Evolutionary conservation across 2,329 filamentous ascomycete species (phyloP), one percentile per base, ranked within the genome.

Genomic region (Cladosporium sp.): DNA sequence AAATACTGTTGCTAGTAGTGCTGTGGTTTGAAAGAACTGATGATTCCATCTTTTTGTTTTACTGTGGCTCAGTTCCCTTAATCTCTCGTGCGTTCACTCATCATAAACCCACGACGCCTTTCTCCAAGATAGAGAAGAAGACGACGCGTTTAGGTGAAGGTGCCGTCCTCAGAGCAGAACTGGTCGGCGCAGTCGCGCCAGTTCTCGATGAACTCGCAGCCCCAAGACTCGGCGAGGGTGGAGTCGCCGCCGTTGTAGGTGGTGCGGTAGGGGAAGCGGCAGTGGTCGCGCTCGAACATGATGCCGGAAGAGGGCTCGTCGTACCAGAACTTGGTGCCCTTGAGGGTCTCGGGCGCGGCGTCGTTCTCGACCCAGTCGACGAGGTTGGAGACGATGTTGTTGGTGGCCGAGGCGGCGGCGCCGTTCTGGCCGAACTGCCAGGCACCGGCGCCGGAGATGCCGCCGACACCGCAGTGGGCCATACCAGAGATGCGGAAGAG

Each of bases 401-500:
- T 65, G 30, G 69, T 61, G 30, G 54, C 58, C 12, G 52, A 43
- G 20, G 56, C 51, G 7, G 62, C 62, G 18, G 47, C 55, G 7
- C 52, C 50, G 53, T 61, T 60, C 64, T 73, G 53, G 56, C 66
- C 70, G 56, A 77, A 68, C 54, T 66, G 68, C 57, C 70, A 68
- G 3, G 73, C 67, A 36, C 73, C 69, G n/a, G 68, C 64, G 5
- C 73, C 73, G 32, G 57, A 57, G 42, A 65, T 63, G 11, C 63
- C 62, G 29, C 73, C 74, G 1, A 59, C 56, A 74, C 72, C 55
- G 58, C 78, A 81, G 61, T 81, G 79, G 2, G 62, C 67, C 67
- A 79, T 76, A 6, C 78, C 80, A 51, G 61, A 74, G 61, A 75
- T 75, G 27, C 70, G 70, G 67, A 82, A 81, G 62, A 70, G 74